Percentiles rank a stretch among this genome's conserved stretches.
phyloP scores from a whole-genome alignment of 306 rosid species.

The Prosopis cineraria region DNA sequence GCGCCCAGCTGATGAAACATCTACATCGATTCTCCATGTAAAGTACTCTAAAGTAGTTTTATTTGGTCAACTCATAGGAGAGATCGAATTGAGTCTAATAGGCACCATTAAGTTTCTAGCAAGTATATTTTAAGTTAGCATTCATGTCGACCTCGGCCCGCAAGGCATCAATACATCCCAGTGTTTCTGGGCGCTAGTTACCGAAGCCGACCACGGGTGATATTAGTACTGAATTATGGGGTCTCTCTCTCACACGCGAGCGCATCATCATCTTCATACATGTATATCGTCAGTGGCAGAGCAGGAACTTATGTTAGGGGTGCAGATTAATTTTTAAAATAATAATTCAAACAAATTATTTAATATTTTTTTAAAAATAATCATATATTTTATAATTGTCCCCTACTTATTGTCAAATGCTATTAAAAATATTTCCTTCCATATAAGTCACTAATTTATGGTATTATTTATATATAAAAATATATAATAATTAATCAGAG shows the following conservation, averaged over 20 bases:
- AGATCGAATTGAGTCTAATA: neutral
- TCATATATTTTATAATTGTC: no score
- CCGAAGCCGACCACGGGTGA: neutral
- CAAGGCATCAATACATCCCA: neutral
- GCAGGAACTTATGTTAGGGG: no score
- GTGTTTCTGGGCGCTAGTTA: neutral
- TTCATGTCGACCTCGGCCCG: neutral
- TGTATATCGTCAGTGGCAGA: no score
- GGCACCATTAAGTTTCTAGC: neutral
- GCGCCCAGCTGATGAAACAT: constrained; percentile 8
- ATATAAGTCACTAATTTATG: no score
- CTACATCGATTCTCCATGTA: neutral
- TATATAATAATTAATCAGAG: no score
- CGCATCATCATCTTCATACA: neutral
- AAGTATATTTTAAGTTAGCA: neutral
- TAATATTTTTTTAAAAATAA: no score
- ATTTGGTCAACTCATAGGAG: neutral
- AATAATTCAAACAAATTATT: no score
- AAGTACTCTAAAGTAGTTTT: neutral
- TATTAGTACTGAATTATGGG: neutral
- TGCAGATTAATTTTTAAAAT: no score
- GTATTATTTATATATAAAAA: no score
- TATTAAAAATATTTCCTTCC: no score
- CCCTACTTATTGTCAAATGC: no score
- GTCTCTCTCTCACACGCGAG: no score